Base-by-base conservation (phyloP, 768 basidiomycete species). In the Mycena vulgaris region DNA sequence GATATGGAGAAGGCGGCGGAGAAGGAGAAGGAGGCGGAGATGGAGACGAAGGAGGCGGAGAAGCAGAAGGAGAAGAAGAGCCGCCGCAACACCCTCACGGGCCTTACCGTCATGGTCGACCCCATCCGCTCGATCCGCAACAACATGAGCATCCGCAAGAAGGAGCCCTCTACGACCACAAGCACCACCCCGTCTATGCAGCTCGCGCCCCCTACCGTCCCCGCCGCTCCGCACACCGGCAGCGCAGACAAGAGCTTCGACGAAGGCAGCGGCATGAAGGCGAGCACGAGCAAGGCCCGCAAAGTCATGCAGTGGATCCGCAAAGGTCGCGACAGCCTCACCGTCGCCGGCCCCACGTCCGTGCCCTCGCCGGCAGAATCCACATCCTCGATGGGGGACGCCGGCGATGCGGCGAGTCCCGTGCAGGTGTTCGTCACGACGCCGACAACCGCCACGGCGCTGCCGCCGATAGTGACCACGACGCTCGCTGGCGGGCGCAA, bases 261-360 rank as follows among this genome's bases (percentile, higher is more conserved):
- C n/a, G 85, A 85, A 45, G 82, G 78, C 53, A 72, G 78, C 42
- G 74, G 78, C 25, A 85, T 92, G 82, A 87, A 88, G 2, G 93
- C 91, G 19, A 92, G 94, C 69, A 89, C 94, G n/a, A 91, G 88
- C 81, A 94, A 96, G 80, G 96, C 97, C 5, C 91, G 91, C 80
- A 95, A 93, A 77, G 98, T 99, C 61, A 99, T 99, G 97, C 92
- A 96, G 73, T 99, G 98, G 98, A 99, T 99, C 89, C 87, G 93
- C 80, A 88, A 63, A 57, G 72, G 72, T 9, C 72, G 72, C 53
- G 68, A 73, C 64, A 70, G 68, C 57, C 35, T 73, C 49, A 67
- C 65, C 39, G 72, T 73, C 55, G 42, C 63, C 14, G 30, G 39
- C 47, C 27, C 58, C 16, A 39, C 49, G 19, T 19, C 51, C 9